Base-by-base conservation (phyloP, 139 green algal genomes). In the Coelastrella sp. region DNA sequence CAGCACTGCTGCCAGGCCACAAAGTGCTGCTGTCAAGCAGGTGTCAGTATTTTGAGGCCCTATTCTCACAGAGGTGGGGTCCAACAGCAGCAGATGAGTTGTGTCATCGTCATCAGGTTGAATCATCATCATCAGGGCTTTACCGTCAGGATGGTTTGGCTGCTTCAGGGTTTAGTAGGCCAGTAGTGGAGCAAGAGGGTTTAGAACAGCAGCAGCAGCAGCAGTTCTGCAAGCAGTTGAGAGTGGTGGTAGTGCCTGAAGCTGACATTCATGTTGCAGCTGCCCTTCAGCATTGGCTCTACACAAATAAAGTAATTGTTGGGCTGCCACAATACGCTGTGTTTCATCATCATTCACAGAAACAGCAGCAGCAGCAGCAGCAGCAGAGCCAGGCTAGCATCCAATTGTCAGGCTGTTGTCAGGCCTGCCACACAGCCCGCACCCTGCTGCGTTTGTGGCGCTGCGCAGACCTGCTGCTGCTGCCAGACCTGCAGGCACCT, bases 401-500 rank as follows among this genome's bases (percentile, higher is more conserved):
- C 59, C 35, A 61, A 11, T 22, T 74, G 58, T 35, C 59, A 14
- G 82, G 82, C 82, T 87, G 82, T 35, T 78, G 24, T 11, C 61
- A 57, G 7, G 22, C 15, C 7, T 87, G 82, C 3, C 82, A 87
- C 22, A 11, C 25, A 1, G 27, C 60, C n/a, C 61, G 82, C 25
- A 87, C 82, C 3, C 82, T 87, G 61, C 61, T 87, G 82, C 82
- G 82, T 49, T 61, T 87, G 61, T 87, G 82, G 82, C 82, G 61
- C 25, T 76, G 82, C 19, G 82, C 82, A 35, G 82, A 87, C 4
- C 82, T 87, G 82, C 61, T 87, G 82, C 82, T 87, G 82, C 82
- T 87, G 27, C 63, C 63, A 8, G 63, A 49, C 7, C 63, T 87
- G 63, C 82, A 87, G 63, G 7, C 25, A 25, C 61, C 25, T 15